Base-by-base conservation (phyloP, 2,329 filamentous ascomycete genomes). In the Calonectria crousiana region DNA sequence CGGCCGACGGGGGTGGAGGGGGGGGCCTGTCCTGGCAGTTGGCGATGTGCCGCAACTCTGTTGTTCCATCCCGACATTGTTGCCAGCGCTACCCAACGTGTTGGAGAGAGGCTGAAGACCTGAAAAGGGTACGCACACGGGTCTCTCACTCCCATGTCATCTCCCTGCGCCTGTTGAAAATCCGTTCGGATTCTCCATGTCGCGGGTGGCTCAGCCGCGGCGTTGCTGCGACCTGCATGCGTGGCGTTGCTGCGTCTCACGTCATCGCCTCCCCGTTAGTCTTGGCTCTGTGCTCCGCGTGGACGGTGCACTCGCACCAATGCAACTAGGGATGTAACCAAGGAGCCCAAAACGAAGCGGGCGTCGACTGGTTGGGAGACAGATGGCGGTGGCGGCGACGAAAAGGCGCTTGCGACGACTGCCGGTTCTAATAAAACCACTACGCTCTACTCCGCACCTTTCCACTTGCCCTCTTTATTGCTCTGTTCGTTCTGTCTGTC, bases 191-290 rank as follows among this genome's bases (percentile, higher is more conserved):
- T 51, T 52, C 34, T 34, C 52, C 44, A 52, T 28, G 53, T 67
- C 62, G 44, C 64, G 53, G 64, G 62, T 68, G 66, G 58, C 71
- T 73, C 56, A 73, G 71, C 71, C 56, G 44, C 67, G 38, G 52
- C 56, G 32, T 23, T 18, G 36, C 44, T 53, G 18, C 32, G 47
- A 23, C 60, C 47, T 32, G 69, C 34, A 58, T 58, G 60, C 30
- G 74, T 72, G 69, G 75, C 77, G 60, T 72, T 74, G 62, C 68
- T 66, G 26, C 74, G 64, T 79, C 78, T 79, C 78, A 79, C 78
- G 78, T 79, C 78, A 79, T 79, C 78, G 72, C 77, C 69, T 32
- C 53, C 70, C 68, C 71, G 51, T 26, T 41, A 23, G 23, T 32
- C 66, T 51, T 67, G 69, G 64, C 41, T 67, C 32, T 20, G 44